Base-by-base conservation (phyloP, 2,329 filamentous ascomycete genomes). In the Pseudogymnoascus sp. region DNA sequence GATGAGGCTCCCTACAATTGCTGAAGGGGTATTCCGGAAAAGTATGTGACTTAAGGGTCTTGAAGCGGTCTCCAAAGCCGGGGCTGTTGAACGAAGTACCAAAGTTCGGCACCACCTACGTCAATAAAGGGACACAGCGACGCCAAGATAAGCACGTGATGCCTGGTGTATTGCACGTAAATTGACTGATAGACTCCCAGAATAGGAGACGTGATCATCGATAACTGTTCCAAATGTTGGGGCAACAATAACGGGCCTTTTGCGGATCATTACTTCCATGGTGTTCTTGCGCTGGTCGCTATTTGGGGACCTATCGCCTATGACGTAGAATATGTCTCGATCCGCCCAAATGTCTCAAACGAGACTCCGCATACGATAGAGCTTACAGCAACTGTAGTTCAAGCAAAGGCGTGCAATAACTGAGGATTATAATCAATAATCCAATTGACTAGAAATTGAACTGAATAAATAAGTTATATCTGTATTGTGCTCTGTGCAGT, bases 181-280 rank as follows among this genome's bases (percentile, higher is more conserved):
- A 55, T 55, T 33, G 25, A 12, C 29, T 10, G 25, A 31, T 55
- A 5, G n/a, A 9, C 35, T 4, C n/a, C 17, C 27, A 17, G 15
- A 55, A 55, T 55, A 55, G 48, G 48, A 15, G 48, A 35, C 33
- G 15, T 55, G 29, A 55, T 55, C 48, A 55, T 55, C 48, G 29
- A 35, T 55, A 55, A 55, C 9, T 21, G 4, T 55, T 35, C 29
- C 29, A 55, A 21, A 33, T 33, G n/a, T 33, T 3, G 21, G 29
- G 48, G 29, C 1, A 8, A 21, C 5, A 55, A 55, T 17, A 55
- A 55, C n/a, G 48, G 48, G 15, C 48, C 48, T 55, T 21, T 33
- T 12, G 48, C 13, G n/a, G 48, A 55, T 55, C 48, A 35, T 35
- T 35, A 15, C 48, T 55, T 4, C 29, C 29, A 8, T 55, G 17